phyloP scores from a whole-genome alignment of 176 grass and related monocot genomes.

The Leersia perrieri region DNA sequence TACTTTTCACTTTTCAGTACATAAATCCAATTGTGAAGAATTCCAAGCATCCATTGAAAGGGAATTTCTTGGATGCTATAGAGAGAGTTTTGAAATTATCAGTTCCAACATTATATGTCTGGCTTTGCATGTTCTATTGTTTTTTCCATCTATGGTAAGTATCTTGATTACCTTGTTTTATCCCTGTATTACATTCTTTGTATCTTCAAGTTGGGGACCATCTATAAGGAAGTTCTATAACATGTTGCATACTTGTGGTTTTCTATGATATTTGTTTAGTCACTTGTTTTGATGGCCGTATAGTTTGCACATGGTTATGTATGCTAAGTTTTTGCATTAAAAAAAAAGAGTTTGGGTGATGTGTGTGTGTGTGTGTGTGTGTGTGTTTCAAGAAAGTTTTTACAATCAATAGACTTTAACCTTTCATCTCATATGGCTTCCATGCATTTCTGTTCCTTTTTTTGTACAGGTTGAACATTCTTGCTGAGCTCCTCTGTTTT shows the following conservation, averaged over 20 bases:
- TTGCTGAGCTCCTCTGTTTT: constrained; percentile 82
- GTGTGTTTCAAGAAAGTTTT: neutral
- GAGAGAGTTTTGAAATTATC: constrained; percentile 97
- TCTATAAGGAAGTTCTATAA: neutral
- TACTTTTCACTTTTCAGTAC: constrained; percentile 60
- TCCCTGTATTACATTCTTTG: neutral
- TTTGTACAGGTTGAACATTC: constrained; percentile 79
- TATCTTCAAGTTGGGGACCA: neutral
- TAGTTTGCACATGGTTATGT: neutral
- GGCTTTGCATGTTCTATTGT: constrained; percentile 99
- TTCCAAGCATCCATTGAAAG: constrained; percentile 90
- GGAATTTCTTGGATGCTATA: constrained; percentile 85
- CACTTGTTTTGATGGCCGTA: neutral
- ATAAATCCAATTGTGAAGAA: constrained; percentile 98
- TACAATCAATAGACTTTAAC: neutral
- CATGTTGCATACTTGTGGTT: neutral
- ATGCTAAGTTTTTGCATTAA: neutral
- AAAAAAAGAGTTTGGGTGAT: neutral
- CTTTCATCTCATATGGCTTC: constrained; percentile 7
- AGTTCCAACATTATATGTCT: constrained; percentile 89
- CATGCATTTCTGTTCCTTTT: constrained; percentile 10
- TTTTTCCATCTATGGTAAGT: constrained; percentile 98
- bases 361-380: neutral
- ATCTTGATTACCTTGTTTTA: constrained; percentile 17
- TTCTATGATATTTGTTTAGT: neutral